Evolutionary conservation across 2,329 filamentous ascomycete genomes (phyloP), one percentile per base, ranked within the genome.

Genomic region (Aspergillus jensenii): DNA sequence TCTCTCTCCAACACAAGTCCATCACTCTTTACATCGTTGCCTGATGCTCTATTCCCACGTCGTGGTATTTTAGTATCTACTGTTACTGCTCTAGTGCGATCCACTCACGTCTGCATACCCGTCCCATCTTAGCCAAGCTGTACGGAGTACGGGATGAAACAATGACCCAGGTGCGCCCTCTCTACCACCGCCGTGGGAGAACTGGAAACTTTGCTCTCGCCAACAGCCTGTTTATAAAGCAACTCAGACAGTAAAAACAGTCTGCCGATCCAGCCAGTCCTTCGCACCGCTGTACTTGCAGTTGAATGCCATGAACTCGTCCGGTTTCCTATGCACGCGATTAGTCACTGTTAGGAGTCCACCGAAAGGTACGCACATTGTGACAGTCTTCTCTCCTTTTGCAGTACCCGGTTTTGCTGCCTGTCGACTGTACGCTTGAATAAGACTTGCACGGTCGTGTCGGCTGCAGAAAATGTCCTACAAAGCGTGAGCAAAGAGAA

Each of bases 351-450:
- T 11, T 14, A 4, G 41, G 1, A 1, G 8, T 12, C 14, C 27
- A 8, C 35, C 15, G 11, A 3, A 23, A 6, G 11, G 6, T 25
- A 23, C 53, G 3, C n/a, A 55, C 53, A 55, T 50, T 17, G 53
- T 55, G 37, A 55, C 53, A 15, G 40, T 56, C 33, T 56, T 51
- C 23, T 35, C 48, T 15, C 47, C 48, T 43, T 56, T 49, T 4
- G 43, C n/a, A 2, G 46, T 48, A 3, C 45, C 56, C 3, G 51
- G 56, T 15, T 45, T 58, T 23, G 55, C 51, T 14, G 55, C 55
- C 50, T 58, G 54, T 2, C 58, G 58, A 21, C 58, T 59, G 27
- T 59, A 59, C 3, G 48, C 49, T 21, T 59, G 58, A 5, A 59
- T 59, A 1, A 52, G 50, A 5, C 39, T 52, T 2, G 54, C 53